These are phyloP conservation scores for Acanthamoeba lugdunensis DNA, from an alignment of 208 protist species.

Conservation along the genomic window DNA sequence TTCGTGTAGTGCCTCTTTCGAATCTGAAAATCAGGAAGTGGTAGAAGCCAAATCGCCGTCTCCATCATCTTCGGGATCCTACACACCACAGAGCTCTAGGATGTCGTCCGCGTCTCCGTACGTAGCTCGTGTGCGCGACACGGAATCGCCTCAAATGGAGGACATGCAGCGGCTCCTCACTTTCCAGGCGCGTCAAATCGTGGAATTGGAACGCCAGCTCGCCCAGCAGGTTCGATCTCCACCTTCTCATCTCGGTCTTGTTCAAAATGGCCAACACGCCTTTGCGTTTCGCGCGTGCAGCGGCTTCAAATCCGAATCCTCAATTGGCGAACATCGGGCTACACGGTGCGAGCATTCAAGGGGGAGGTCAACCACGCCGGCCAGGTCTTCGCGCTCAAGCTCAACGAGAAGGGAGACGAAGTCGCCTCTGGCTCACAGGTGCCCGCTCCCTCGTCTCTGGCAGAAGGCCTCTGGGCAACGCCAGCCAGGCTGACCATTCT, in stretches of 20 bases:
- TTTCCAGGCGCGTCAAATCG: conserved; percentile 60
- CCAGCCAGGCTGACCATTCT: neutral
- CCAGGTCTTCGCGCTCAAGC: conserved; percentile 35
- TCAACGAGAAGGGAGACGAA: conserved; percentile 60
- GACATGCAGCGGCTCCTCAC: conserved; percentile 63
- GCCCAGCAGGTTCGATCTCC: conserved; percentile 41
- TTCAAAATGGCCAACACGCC: neutral
- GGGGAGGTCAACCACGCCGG: conserved; percentile 57
- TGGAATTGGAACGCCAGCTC: conserved; percentile 65
- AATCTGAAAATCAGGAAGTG: neutral
- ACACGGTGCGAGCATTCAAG: conserved; percentile 59
- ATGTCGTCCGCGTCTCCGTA: neutral
- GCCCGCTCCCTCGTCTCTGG: neutral
- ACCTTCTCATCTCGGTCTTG: neutral
- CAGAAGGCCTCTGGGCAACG: neutral
- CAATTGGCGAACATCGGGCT: conserved; percentile 60
- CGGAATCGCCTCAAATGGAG: neutral
- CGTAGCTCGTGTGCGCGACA: neutral
- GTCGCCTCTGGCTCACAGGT: conserved; percentile 50
- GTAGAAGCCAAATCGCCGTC: no score
- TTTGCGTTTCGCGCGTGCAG: neutral
- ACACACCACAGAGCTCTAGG: neutral
- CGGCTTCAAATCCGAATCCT: conserved; percentile 59
- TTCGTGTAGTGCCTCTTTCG: neutral
- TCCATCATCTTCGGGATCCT: neutral